These are phyloP conservation scores for Ascoidea tarda DNA, from an alignment of 805 yeast species.

Conservation along the genomic window DNA sequence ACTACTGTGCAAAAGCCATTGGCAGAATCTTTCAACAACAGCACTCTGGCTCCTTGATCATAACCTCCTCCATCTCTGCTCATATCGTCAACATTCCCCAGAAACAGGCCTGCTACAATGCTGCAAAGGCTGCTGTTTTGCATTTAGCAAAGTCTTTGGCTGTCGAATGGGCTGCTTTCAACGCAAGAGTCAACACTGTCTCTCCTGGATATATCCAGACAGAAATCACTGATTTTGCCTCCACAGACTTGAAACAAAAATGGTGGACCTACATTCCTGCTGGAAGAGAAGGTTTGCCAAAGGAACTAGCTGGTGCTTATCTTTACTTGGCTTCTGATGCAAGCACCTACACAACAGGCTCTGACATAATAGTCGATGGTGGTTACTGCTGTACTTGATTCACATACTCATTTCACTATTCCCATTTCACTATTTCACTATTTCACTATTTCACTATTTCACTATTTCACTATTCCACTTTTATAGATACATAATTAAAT, in stretches of 20 bases:
- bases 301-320: conserved; percentile 38
- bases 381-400: conserved; percentile 19
- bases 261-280: conserved; percentile 24
- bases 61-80: conserved; percentile 86
- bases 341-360: conserved; percentile 32
- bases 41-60: conserved; percentile 63
- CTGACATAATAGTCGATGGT: conserved; percentile 35
- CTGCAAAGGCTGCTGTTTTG: conserved; percentile 72
- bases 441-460: not conserved
- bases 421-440: not conserved
- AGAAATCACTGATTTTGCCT: conserved; percentile 23
- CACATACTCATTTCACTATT: not conserved
- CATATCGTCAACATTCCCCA: conserved; percentile 82
- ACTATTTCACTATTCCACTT: not conserved
- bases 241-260: conserved; percentile 13
- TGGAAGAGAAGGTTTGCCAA: conserved; percentile 33
- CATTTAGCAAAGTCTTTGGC: conserved; percentile 71
- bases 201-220: conserved; percentile 38
- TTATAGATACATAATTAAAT: no score
- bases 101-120: conserved; percentile 74
- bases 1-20: conserved; percentile 61
- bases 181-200: conserved; percentile 35
- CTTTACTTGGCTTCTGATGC: conserved; percentile 38
- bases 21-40: conserved; percentile 60
- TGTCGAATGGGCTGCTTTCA: conserved; percentile 69